Conservation (phyloP, 2,329 filamentous ascomycete genomes). For the Samsoniella hepiali region DNA sequence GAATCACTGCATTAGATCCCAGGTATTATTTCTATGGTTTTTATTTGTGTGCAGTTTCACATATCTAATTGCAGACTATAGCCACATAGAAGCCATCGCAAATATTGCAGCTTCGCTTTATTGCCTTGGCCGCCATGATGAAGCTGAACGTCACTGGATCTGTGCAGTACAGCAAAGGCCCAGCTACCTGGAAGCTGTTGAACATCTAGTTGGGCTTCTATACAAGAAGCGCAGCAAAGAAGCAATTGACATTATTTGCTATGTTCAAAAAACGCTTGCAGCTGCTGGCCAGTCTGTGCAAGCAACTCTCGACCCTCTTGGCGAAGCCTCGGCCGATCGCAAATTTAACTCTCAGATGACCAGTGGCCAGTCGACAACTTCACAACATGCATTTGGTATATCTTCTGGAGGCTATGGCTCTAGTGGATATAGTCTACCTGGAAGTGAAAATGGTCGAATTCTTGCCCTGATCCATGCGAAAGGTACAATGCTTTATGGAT, state of each 20-base stretch:
- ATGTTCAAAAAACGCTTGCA: constrained; percentile 66
- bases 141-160: constrained; percentile 84
- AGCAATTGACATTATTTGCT: constrained; percentile 82
- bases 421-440: constrained; percentile 81
- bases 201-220: constrained; percentile 85
- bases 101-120: constrained; percentile 89
- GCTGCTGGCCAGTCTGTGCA: constrained; percentile 16
- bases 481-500: constrained; percentile 93
- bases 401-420: constrained; percentile 44
- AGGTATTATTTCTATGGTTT: constrained; percentile 39
- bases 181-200: constrained; percentile 89
- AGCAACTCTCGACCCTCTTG: neutral
- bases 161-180: constrained; percentile 79
- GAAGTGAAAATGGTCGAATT: constrained; percentile 86
- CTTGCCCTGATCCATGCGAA: constrained; percentile 94
- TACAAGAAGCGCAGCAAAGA: constrained; percentile 81
- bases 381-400: constrained; percentile 6
- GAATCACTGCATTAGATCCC: constrained; percentile 54
- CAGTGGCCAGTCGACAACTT: constrained; percentile 42
- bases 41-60: neutral
- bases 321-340: neutral
- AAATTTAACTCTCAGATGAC: neutral
- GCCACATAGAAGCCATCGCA: constrained; percentile 88
- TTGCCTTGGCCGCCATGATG: constrained; percentile 74
- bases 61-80: constrained; percentile 31